Conservation (phyloP, 1,284 basidiomycete genomes). For the Mycosarcoma mackinlayi region DNA sequence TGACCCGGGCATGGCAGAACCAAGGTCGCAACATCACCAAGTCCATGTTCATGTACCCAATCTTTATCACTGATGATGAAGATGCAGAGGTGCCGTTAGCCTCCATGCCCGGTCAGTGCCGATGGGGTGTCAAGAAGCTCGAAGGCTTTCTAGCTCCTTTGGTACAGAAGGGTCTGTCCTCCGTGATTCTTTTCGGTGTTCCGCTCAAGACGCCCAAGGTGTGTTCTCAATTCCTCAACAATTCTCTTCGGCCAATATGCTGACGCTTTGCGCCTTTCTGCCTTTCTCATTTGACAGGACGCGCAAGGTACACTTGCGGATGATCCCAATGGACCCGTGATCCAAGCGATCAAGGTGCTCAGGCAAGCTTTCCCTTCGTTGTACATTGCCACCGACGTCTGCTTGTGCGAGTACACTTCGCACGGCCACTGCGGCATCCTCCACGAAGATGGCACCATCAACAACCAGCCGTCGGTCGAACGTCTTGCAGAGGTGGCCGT, state of each 20-base stretch:
- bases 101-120: slow-evolving; percentile 64
- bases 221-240: slow-evolving; percentile 48
- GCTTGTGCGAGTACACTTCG: slow-evolving; percentile 99
- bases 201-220: slow-evolving; percentile 87
- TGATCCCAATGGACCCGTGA: slow-evolving; percentile 89
- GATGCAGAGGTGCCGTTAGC: slow-evolving; percentile 52
- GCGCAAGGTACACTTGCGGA: slow-evolving; percentile 85
- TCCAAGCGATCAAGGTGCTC: slow-evolving; percentile 84
- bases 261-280: not conserved
- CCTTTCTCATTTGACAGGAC: slow-evolving; percentile 76
- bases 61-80: slow-evolving; percentile 65
- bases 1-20: slow-evolving; percentile 59
- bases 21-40: slow-evolving; percentile 56
- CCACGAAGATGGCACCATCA: slow-evolving; percentile 78
- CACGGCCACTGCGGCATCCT: slow-evolving; percentile 96
- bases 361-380: slow-evolving; percentile 78
- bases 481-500: slow-evolving; percentile 93
- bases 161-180: slow-evolving; percentile 86
- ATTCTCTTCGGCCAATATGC: not conserved
- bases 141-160: slow-evolving; percentile 86
- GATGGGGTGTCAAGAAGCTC: slow-evolving; percentile 93
- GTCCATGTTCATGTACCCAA: slow-evolving; percentile 66
- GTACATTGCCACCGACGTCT: slow-evolving; percentile 89
- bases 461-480: slow-evolving; percentile 71
- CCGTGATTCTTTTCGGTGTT: slow-evolving; percentile 96